Conservation (phyloP, 169 alveolate genomes). For the Plasmodium gallinaceum region DNA sequence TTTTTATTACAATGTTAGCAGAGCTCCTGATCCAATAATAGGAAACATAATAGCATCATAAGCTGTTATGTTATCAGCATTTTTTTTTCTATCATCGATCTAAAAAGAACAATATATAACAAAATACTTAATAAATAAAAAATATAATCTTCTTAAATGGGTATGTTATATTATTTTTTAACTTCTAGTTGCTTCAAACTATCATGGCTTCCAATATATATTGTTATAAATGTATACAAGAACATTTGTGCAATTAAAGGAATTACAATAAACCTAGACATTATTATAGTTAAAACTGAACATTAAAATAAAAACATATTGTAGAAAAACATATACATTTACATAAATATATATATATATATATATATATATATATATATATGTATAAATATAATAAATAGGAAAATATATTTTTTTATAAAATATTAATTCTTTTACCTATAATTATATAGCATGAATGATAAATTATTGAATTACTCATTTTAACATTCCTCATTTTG, state of each 20-base stretch:
- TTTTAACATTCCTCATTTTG: slow-evolving; percentile 48
- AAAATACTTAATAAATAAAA: background rate
- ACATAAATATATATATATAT: background rate
- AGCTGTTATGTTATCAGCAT: slow-evolving; percentile 67
- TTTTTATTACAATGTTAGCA: slow-evolving; percentile 62
- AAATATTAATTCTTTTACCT: slow-evolving; percentile 35
- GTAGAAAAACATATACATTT: background rate
- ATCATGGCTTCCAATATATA: slow-evolving; percentile 75
- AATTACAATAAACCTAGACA: slow-evolving; percentile 62
- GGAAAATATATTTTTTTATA: background rate
- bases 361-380: background rate
- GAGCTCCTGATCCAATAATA: slow-evolving; percentile 73
- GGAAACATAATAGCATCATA: slow-evolving; percentile 78
- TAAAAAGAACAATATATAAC: background rate
- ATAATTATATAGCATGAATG: slow-evolving; percentile 47
- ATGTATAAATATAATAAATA: background rate
- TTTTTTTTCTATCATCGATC: slow-evolving; percentile 40
- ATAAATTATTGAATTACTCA: slow-evolving; percentile 35
- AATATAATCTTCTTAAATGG: too few relatives aligned
- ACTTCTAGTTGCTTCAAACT: slow-evolving; percentile 75
- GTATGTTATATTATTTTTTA: background rate
- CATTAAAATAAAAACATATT: background rate
- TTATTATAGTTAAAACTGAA: slow-evolving; percentile 51
- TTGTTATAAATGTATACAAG: slow-evolving; percentile 70
- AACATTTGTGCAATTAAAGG: slow-evolving; percentile 68